phyloP scores from a whole-genome alignment of 1,284 basidiomycete genomes.

The Pseudozyma hubeiensis region DNA sequence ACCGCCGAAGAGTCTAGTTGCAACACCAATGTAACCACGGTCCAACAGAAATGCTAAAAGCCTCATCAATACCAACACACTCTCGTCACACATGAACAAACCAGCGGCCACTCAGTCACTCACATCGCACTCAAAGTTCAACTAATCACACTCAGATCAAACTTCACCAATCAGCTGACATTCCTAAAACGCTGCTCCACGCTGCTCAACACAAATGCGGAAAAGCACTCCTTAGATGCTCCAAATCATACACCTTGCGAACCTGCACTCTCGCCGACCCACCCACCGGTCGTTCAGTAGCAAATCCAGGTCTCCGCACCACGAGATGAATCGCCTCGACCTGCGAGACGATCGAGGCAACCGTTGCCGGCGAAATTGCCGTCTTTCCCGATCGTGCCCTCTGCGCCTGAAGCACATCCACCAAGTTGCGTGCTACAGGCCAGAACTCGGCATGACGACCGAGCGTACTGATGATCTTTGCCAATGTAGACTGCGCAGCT shows the following conservation, averaged over 20 bases:
- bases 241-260: constrained; percentile 25
- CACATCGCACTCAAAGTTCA: not conserved
- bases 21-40: not conserved
- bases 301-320: constrained; percentile 26
- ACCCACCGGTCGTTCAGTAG: not conserved
- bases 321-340: constrained; percentile 41
- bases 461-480: constrained; percentile 20
- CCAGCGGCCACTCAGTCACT: no score
- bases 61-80: no score
- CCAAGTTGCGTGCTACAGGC: constrained; percentile 25
- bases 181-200: not conserved
- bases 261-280: constrained; percentile 13
- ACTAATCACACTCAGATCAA: not conserved
- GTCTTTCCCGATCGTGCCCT: not conserved
- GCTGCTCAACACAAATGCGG: constrained; percentile 30
- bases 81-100: no score
- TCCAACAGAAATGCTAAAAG: no score
- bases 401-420: constrained; percentile 24
- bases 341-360: constrained; percentile 23
- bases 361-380: constrained; percentile 4
- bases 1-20: constrained; percentile 69
- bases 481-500: constrained; percentile 11
- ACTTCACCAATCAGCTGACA: not conserved
- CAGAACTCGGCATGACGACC: constrained; percentile 27
- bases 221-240: constrained; percentile 18